Conservation (phyloP, 768 basidiomycete species). For the Amanita molliuscula region DNA sequence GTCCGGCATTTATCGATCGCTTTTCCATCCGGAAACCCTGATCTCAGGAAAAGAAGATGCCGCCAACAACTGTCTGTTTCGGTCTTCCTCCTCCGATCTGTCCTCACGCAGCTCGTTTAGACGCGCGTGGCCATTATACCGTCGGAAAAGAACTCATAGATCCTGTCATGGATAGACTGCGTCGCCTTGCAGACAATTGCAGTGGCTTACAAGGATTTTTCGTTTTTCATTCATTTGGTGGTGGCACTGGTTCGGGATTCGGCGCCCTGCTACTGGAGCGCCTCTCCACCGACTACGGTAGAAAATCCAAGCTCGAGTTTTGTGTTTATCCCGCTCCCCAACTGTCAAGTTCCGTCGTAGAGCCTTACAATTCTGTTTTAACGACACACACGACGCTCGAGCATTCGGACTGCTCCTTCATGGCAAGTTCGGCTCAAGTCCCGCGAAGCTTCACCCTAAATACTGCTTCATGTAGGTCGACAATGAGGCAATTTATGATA, state of each 20-base stretch:
- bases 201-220: conserved; percentile 97
- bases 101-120: conserved; percentile 28
- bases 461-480: conserved; percentile 39
- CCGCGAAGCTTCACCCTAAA: background rate
- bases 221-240: conserved; percentile 99
- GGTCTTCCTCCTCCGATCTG: conserved; percentile 7
- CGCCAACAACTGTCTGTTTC: conserved; percentile 90
- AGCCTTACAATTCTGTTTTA: conserved; percentile 95
- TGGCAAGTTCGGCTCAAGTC: conserved; percentile 40
- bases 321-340: conserved; percentile 93
- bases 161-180: conserved; percentile 90
- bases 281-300: conserved; percentile 95
- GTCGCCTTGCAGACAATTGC: conserved; percentile 94
- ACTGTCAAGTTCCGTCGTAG: conserved; percentile 90
- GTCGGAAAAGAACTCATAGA: conserved; percentile 98
- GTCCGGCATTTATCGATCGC: conserved; percentile 80
- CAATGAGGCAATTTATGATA: conserved; percentile 96
- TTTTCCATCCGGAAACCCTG: conserved; percentile 97
- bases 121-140: conserved; percentile 97
- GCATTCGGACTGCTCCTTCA: conserved; percentile 99
- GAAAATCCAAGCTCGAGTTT: conserved; percentile 98
- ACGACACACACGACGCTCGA: conserved; percentile 98
- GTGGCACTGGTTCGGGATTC: conserved; percentile 97
- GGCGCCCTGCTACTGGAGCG: conserved; percentile 94
- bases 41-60: conserved; percentile 98